Percentiles rank a stretch among this genome's conserved stretches.
Evolutionary conservation across 176 grass and related monocot species (phyloP).

Genomic region (Rhynchospora breviuscula): DNA sequence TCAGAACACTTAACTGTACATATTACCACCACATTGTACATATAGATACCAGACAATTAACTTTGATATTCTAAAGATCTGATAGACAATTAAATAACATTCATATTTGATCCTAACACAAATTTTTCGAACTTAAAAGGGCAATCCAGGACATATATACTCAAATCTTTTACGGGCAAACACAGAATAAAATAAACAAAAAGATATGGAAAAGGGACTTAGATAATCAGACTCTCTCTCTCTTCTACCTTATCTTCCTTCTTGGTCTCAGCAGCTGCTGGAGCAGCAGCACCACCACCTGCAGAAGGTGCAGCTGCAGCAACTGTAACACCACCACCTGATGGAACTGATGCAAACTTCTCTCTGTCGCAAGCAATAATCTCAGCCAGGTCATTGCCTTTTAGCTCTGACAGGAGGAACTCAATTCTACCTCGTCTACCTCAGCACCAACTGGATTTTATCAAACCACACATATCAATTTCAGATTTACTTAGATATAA

Average conservation of each 20-base stretch:
- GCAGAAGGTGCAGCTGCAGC: constrained; percentile 40
- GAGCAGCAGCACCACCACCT: constrained; percentile 40
- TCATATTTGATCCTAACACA: no score
- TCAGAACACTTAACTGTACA: no score
- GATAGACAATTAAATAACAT: no score
- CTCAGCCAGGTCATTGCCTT: constrained; percentile 62
- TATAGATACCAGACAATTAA: no score
- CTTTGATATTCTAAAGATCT: no score
- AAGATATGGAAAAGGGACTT: constrained; percentile 16
- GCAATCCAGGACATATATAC: neutral
- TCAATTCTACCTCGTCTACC: constrained; percentile 49
- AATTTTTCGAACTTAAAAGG: neutral
- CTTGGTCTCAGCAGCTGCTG: constrained; percentile 62
- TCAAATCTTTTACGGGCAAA: neutral
- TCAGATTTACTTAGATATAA: neutral
- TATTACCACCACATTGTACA: no score
- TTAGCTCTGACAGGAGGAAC: constrained; percentile 50
- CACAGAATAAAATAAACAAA: neutral
- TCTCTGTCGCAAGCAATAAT: constrained; percentile 68
- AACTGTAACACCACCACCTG: constrained; percentile 44
- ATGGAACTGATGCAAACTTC: constrained; percentile 69
- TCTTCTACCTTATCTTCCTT: constrained; percentile 90
- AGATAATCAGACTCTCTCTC: constrained; percentile 87
- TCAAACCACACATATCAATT: neutral
- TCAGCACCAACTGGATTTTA: constrained; percentile 51